Conservation (phyloP, 1,139 yeast species). For the Lodderomyces orthopsilosis region DNA sequence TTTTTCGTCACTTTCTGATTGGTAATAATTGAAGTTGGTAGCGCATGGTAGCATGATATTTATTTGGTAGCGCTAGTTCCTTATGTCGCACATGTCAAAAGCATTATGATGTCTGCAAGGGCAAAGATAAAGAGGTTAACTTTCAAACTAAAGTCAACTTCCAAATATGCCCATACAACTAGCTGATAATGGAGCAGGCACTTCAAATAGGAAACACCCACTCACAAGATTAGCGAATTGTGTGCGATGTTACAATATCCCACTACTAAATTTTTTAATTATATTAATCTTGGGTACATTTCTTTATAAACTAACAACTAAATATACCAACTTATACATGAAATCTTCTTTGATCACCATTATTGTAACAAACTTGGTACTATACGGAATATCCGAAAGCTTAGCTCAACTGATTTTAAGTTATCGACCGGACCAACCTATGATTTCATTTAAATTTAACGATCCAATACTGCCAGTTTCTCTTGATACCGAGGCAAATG, state of each 20-base stretch:
- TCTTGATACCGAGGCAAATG: neutral
- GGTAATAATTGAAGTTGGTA: conserved; percentile 8
- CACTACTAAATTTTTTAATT: conserved; percentile 54
- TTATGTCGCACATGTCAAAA: neutral
- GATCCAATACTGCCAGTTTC: conserved; percentile 11
- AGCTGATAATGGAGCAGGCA: conserved; percentile 12
- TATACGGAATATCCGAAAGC: conserved; percentile 87
- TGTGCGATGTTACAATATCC: conserved; percentile 40
- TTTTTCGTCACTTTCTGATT: conserved; percentile 13
- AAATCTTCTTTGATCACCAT: conserved; percentile 71
- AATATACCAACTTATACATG: conserved; percentile 64
- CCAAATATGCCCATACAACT: conserved; percentile 24
- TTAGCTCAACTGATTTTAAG: conserved; percentile 72
- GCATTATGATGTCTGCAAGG: no score
- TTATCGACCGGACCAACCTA: conserved; percentile 25
- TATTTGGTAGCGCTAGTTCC: neutral
- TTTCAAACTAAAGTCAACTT: no score
- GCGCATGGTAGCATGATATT: conserved; percentile 1
- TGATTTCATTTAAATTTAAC: conserved; percentile 20
- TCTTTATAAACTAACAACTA: conserved; percentile 50
- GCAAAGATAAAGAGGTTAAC: no score
- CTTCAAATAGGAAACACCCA: conserved; percentile 8
- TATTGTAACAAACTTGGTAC: conserved; percentile 73
- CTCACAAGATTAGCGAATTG: conserved; percentile 32
- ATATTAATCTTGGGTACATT: conserved; percentile 48